phyloP scores from a whole-genome alignment of 192 early-diverging fungal species.

The Gryganskiella cystojenkinii region DNA sequence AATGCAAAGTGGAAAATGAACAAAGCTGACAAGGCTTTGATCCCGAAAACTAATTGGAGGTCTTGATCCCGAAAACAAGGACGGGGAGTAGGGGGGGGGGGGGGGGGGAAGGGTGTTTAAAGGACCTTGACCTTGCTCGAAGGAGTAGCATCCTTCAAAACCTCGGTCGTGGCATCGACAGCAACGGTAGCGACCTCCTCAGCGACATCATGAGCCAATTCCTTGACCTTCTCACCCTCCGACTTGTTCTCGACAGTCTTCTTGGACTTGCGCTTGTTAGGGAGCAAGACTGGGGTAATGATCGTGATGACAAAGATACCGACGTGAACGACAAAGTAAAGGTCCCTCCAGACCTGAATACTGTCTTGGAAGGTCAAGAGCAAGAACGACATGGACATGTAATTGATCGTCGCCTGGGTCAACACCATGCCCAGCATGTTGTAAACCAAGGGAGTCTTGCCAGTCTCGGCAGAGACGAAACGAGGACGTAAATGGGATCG shows the following conservation, averaged over 20 bases:
- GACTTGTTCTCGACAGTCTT: conserved; percentile 17
- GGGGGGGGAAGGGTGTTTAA: not conserved
- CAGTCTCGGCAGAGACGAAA: conserved; percentile 12
- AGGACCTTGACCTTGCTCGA: conserved; percentile 23
- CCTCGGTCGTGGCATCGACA: conserved; percentile 19
- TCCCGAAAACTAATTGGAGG: not conserved
- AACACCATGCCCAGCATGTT: conserved; percentile 76
- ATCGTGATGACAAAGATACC: conserved; percentile 54
- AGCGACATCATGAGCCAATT: conserved; percentile 11
- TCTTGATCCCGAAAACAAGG: not conserved
- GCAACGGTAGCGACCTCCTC: conserved; percentile 18
- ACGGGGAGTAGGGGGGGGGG: not conserved
- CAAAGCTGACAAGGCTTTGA: not conserved
- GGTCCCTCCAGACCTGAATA: conserved; percentile 67
- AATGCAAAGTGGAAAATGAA: not conserved
- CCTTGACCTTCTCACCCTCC: conserved; percentile 32
- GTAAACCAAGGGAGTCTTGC: conserved; percentile 60
- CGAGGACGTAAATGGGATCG: conserved; percentile 19
- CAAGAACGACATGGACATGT: conserved; percentile 76
- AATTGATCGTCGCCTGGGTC: conserved; percentile 76
- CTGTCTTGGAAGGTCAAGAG: conserved; percentile 66
- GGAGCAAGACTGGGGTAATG: conserved; percentile 36
- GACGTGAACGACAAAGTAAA: conserved; percentile 73
- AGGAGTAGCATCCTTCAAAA: conserved; percentile 3
- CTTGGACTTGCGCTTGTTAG: conserved; percentile 48